phyloP scores from a whole-genome alignment of 75 land plant genomes.

The Picea sitchensis region DNA sequence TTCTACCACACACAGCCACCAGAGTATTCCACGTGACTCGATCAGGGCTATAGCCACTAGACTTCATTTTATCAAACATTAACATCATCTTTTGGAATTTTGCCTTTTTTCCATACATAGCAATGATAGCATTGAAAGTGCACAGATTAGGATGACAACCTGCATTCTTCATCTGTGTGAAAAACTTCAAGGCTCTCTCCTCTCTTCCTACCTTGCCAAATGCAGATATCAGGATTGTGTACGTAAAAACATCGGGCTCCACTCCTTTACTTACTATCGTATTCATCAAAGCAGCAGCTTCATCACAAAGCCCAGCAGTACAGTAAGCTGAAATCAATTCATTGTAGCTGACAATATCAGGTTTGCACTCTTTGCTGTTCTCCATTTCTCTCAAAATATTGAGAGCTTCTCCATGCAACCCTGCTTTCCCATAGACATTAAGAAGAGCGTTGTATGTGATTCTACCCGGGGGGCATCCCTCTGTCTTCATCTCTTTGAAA shows the following conservation, averaged over 20 bases:
- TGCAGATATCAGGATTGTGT: constrained; percentile 70
- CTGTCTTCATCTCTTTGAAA: constrained; percentile 48
- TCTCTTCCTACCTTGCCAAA: constrained; percentile 71
- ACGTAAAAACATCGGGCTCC: constrained; percentile 78
- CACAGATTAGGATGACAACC: constrained; percentile 78
- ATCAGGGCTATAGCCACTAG: constrained; percentile 64
- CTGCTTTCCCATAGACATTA: constrained; percentile 82
- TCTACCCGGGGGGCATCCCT: constrained; percentile 62
- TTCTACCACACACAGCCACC: constrained; percentile 60
- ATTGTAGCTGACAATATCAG: constrained; percentile 84
- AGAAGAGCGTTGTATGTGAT: constrained; percentile 85
- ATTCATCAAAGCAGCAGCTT: constrained; percentile 58
- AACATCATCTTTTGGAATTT: constrained; percentile 60
- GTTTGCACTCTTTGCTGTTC: constrained; percentile 34
- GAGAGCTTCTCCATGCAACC: constrained; percentile 64
- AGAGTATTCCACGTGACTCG: constrained; percentile 89
- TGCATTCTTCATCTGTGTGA: constrained; percentile 52
- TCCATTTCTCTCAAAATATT: constrained; percentile 82
- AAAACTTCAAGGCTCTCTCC: constrained; percentile 58
- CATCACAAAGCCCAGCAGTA: constrained; percentile 71
- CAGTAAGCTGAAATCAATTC: constrained; percentile 77
- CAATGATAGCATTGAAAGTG: constrained; percentile 83
- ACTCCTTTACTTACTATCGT: constrained; percentile 64
- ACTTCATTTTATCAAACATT: constrained; percentile 63
- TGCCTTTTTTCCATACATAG: constrained; percentile 70